Evolutionary conservation across 257 asterid genomes (phyloP), one percentile per base, ranked within the genome.

Genomic region (Salvia miltiorrhiza): DNA sequence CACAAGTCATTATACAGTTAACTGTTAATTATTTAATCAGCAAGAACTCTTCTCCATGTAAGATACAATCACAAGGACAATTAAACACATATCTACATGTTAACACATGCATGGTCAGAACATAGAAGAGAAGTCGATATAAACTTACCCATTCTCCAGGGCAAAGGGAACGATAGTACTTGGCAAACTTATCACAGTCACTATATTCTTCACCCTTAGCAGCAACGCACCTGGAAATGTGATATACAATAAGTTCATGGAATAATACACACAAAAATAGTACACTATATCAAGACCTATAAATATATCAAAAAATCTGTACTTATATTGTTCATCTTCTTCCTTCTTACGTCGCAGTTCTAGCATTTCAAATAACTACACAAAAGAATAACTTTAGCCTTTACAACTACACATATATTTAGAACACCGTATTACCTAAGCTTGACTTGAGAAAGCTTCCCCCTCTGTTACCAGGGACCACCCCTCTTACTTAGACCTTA

Each of bases 111-210:
- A n/a, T n/a, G n/a, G n/a, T n/a, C n/a, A 7, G 56, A 19, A 49
- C 7, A 16, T 47, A 47, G 23, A 47, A 11, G 53, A n/a, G 1
- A 49, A 49, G 13, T 5, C 12, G 13, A 50, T 54, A 67, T 47
- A 32, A 65, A 77, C 93, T 80, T 62, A 90, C 97, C 97, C 97
- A 90, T 90, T 90, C 97, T 8, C 91, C 95, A 0, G 97, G 97
- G 86, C 95, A 90, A 58, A 90, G 97, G 53, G 95, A 81, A 65
- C 94, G 87, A 43, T 88, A 88, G 67, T 86, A 90, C 69, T 84
- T 77, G 53, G 95, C 87, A 10, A 90, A 90, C 73, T 74, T 88
- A 39, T 64, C 77, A 54, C 93, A 90, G 63, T 75, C 92, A 76
- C 76, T 76, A 77, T 87, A 70, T 32, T 84, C 90, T 3, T 87